Base-by-base conservation (phyloP, 768 basidiomycete species). In the Pisolithus microcarpus region DNA sequence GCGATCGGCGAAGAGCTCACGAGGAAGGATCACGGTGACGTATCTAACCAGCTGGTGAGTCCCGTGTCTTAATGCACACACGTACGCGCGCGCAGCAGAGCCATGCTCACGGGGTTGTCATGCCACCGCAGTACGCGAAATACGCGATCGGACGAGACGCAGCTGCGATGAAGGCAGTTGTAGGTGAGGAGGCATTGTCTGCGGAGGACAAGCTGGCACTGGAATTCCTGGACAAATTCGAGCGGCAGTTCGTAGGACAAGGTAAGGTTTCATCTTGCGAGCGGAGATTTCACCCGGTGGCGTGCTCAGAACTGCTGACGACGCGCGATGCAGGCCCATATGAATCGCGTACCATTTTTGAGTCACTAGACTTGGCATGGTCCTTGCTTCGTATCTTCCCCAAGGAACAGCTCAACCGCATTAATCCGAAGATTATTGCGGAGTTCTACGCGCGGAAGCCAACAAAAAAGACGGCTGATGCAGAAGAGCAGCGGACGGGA, bases 91-190 rank as follows among this genome's bases (percentile, higher is more conserved):
- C 49, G 11, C 34, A 15, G 34, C 34, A 34, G 34, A 4, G 34
- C 34, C 24, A 53, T 53, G 43, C 53, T 53, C 42, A 60, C 43
- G 57, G 15, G 9, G 56, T 24, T 21, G 31, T 48, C 56, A 56
- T 53, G 57, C 63, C 59, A 36, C 66, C 34, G 11, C 34, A 94
- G 89, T 96, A 95, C 68, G 93, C 93, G 67, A 94, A 96, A 73
- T 97, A 98, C 70, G 95, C 95, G 58, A 95, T 96, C 63, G 95
- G 93, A 46, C 84, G 91, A 65, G 95, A 97, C 64, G 95, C 94
- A 44, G 92, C 94, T 2, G 78, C 93, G 11, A 99, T 99, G 96
- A 98, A 98, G 69, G 96, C 96, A 53, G 96, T 98, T 39, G 96
- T 99, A 47, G 96, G 96, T 61, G 96, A 98, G 71, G 96, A 99